Evolutionary conservation across 1,284 basidiomycete genomes (phyloP), one percentile per base, ranked within the genome.

Genomic region (Filobasidium uniguttulatum): DNA sequence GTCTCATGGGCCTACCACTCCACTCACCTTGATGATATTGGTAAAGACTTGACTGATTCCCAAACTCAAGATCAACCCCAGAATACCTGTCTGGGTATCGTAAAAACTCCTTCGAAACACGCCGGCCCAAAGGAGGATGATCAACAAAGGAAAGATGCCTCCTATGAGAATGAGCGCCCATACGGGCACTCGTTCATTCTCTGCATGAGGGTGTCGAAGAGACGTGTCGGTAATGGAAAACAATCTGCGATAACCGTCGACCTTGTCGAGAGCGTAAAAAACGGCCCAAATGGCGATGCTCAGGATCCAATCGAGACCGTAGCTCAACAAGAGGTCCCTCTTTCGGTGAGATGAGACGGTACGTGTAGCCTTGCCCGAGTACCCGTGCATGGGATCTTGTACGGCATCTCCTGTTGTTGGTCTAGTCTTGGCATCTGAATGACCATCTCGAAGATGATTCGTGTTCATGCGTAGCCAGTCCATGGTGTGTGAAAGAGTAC

Each of bases 171-270:
- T 79, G 3, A 89, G 68, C 5, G 77, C 75, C 55, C 72, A 57
- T 53, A 76, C 84, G 0, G 89, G 85, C 4, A 97, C 78, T 38
- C 91, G 80, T 68, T 97, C 88, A 34, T 85, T 76, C 3, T 77
- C 72, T 2, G 89, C 81, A 69, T 75, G 87, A 5, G 89, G 88
- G 57, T 72, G 73, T 40, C 69, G 67, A 28, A 73, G 66, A 5
- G 84, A 81, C 5, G 78, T 79, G 66, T 94, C 88, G 33, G 77
- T 74, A 10, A 93, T 71, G 4, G 81, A 83, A 67, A 94, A 94
- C 45, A 79, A 72, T 47, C 91, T 74, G 56, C 82, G 77, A 68
- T 83, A 96, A 3, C 91, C 91, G 49, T 83, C 73, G 5, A 90
- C 73, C 44, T 76, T 74, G 66, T 89, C 78, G 6, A 91, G 67